Evolutionary conservation across 2,329 filamentous ascomycete species (phyloP), one percentile per base, ranked within the genome.

Genomic region (Fusarium lateritium): DNA sequence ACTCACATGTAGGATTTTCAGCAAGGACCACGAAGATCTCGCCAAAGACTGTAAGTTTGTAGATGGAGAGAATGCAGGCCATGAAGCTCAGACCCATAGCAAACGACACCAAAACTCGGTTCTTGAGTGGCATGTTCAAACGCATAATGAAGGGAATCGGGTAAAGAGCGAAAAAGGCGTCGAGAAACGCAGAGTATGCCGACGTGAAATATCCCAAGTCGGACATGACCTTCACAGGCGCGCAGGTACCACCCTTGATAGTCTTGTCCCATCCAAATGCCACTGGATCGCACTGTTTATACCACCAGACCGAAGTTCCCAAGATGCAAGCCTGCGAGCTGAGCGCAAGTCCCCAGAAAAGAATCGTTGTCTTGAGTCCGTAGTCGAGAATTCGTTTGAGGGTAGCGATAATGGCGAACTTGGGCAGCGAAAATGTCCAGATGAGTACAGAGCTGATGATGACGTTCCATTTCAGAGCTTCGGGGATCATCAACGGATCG

Each of bases 331-430:
- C 68, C 26, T 75, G 73, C 2, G 70, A 74, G 8, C 62, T 66
- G 2, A 75, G 17, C 3, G 71, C 73, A 7, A 75, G 62, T 9
- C 47, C 45, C 71, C 71, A 73, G 43, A 75, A 75, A 5, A 72
- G 39, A 19, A 74, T 62, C 1, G 67, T 66, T 8, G 73, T 75
- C 26, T 72, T 71, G 21, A 49, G 22, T 15, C 73, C 73, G 56
- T 75, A 75, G 43, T 72, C 65, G 49, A 75, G 70, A 21, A 75
- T 75, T 7, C 73, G 66, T 31, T 75, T 75, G 26, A 75, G 63
- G 34, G 70, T 74, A 11, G 73, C 72, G 33, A 75, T 67, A 26
- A 75, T 70, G 49, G 73, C 73, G 45, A 75, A 75, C 8, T 75
- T 75, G 10, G 73, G 73, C 2, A 75, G 57, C 6, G 73, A 75